These are phyloP conservation scores for Clarireedia homoeocarpa DNA, from an alignment of 2,329 filamentous ascomycete species.

Conservation along the genomic window DNA sequence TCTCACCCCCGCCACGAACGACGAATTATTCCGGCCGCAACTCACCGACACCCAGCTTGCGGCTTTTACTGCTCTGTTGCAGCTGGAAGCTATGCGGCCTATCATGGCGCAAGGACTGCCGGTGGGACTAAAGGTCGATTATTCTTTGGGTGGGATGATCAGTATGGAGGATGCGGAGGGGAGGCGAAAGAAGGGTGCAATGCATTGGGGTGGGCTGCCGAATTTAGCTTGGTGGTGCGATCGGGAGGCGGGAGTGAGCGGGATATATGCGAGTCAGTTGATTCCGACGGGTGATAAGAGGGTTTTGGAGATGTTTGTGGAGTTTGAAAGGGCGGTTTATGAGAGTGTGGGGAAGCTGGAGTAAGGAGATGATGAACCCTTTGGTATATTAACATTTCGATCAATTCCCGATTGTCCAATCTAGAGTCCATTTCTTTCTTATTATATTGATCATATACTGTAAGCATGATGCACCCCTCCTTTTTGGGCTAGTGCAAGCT, in stretches of 20 bases:
- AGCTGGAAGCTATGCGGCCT: not conserved
- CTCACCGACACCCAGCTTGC: not conserved
- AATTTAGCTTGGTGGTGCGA: conserved; percentile 41
- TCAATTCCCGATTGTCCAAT: no score
- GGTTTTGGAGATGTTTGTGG: conserved; percentile 28
- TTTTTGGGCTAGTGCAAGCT: no score
- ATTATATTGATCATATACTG: no score
- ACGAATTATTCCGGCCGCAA: conserved; percentile 12
- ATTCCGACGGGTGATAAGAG: conserved; percentile 34
- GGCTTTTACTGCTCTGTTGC: not conserved
- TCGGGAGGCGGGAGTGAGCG: conserved; percentile 33
- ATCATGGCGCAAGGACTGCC: not conserved
- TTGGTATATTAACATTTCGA: no score
- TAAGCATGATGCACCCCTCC: no score
- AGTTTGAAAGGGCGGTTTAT: conserved; percentile 36
- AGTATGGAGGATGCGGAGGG: conserved; percentile 2
- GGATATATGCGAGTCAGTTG: conserved; percentile 36
- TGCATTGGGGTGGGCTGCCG: conserved; percentile 36
- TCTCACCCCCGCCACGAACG: not conserved
- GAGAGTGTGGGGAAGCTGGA: not conserved
- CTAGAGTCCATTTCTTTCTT: no score
- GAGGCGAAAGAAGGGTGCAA: conserved; percentile 2
- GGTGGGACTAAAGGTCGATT: not conserved
- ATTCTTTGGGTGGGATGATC: conserved; percentile 7
- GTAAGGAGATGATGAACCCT: not conserved